A percentile compares a stretch with the other conserved stretches of the same genome.
Evolutionary conservation across 1,139 yeast species (phyloP).

Genomic region (Protomyces gravidus): DNA sequence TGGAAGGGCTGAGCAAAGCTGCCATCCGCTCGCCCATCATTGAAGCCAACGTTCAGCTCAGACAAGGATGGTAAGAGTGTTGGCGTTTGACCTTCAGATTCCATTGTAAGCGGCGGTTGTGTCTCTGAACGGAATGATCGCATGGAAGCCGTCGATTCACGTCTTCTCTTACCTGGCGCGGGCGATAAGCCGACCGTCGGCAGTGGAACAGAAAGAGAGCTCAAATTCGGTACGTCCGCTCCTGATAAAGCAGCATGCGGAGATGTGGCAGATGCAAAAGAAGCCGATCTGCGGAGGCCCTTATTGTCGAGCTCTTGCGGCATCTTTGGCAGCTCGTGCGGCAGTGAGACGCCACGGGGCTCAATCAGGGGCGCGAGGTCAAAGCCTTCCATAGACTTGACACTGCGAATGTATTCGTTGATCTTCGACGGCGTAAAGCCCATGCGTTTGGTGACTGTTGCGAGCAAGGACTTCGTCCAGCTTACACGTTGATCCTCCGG

Average conservation of each 20-base stretch:
- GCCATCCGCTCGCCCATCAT: too few relatives aligned
- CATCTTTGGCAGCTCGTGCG: neutral
- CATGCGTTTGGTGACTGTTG: neutral
- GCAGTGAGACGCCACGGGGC: neutral
- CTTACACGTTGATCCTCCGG: neutral
- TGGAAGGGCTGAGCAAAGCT: neutral
- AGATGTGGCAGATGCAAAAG: neutral
- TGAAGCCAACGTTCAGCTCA: too few relatives aligned
- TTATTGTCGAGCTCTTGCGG: neutral
- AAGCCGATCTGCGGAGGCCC: neutral
- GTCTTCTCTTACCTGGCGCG: neutral
- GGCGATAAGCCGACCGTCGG: neutral
- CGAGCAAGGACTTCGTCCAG: neutral
- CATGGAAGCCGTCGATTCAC: neutral
- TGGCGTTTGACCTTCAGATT: too few relatives aligned
- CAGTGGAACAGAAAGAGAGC: neutral
- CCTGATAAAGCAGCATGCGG: neutral
- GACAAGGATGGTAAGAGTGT: too few relatives aligned
- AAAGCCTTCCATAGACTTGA: neutral
- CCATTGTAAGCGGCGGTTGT: neutral
- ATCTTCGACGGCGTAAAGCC: neutral
- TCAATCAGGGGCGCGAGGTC: neutral
- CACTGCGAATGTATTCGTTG: neutral
- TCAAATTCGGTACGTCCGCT: too few relatives aligned
- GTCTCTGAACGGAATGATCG: neutral